A percentile compares a stretch with the other conserved stretches of the same genome.
phyloP scores from a whole-genome alignment of 208 protist genomes.

The Trypanosoma lewisi region DNA sequence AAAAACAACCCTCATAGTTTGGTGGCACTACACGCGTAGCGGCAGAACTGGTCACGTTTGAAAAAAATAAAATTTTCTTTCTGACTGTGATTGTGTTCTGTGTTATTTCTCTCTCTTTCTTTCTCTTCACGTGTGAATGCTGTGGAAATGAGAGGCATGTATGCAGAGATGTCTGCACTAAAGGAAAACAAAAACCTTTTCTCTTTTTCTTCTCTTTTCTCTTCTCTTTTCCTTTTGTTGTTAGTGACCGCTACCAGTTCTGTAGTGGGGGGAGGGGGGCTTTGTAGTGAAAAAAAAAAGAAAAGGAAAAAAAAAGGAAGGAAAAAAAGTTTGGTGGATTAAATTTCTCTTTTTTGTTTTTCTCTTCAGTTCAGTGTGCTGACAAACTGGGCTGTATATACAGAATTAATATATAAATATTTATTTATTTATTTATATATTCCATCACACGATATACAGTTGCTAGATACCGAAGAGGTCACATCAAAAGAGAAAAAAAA shows the following conservation, averaged over 20 bases:
- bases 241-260: background rate
- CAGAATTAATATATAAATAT: too few relatives aligned
- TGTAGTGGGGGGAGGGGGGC: background rate
- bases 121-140: background rate
- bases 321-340: background rate
- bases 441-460: too few relatives aligned
- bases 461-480: background rate
- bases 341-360: too few relatives aligned
- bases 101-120: background rate
- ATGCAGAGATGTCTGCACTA: background rate
- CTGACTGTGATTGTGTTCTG: background rate
- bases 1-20: too few relatives aligned
- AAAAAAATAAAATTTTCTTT: too few relatives aligned
- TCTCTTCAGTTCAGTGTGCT: too few relatives aligned
- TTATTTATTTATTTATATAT: too few relatives aligned
- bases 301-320: slow-evolving; percentile 6
- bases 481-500: slow-evolving; percentile 4
- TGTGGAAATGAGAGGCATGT: too few relatives aligned
- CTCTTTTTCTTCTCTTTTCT: slow-evolving; percentile 12
- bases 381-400: too few relatives aligned
- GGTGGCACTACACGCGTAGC: too few relatives aligned
- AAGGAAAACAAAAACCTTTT: slow-evolving; percentile 6
- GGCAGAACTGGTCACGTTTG: too few relatives aligned
- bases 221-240: slow-evolving; percentile 10
- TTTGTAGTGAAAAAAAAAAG: slow-evolving; percentile 4